These are phyloP conservation scores for Trichomonas tenax DNA, from an alignment of 208 protist genomes.

Conservation along the genomic window DNA sequence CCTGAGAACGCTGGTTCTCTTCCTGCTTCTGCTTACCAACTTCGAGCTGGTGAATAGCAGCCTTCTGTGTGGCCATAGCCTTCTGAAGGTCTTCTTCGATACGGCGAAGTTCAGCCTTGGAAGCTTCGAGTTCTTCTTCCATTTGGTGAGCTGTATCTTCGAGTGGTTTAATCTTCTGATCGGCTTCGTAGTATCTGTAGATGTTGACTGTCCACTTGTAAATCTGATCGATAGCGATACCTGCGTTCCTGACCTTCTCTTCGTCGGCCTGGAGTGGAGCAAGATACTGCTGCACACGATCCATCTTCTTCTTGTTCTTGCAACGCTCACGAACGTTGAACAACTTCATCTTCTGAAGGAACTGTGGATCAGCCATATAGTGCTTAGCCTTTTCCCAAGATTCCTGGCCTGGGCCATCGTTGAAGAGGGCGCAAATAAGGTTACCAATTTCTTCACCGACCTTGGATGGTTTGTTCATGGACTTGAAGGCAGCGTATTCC, in stretches of 20 bases:
- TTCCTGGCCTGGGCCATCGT: slow-evolving; percentile 29
- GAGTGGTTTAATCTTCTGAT: slow-evolving; percentile 86
- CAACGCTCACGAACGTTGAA: not conserved
- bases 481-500: slow-evolving; percentile 83
- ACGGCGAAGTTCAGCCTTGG: slow-evolving; percentile 69
- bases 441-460: slow-evolving; percentile 40
- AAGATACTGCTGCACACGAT: slow-evolving; percentile 58
- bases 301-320: slow-evolving; percentile 42
- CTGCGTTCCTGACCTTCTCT: slow-evolving; percentile 59
- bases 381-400: slow-evolving; percentile 41
- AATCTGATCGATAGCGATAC: slow-evolving; percentile 63
- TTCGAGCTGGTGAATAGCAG: slow-evolving; percentile 55
- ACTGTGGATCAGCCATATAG: slow-evolving; percentile 52
- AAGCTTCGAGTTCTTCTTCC: slow-evolving; percentile 65
- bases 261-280: slow-evolving; percentile 54
- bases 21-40: slow-evolving; percentile 65
- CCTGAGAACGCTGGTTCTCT: slow-evolving; percentile 67
- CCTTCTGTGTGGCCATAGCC: slow-evolving; percentile 57
- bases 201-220: slow-evolving; percentile 90
- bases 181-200: slow-evolving; percentile 83
- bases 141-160: slow-evolving; percentile 68
- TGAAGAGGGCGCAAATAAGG: not conserved
- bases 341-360: slow-evolving; percentile 37
- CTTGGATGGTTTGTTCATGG: slow-evolving; percentile 76
- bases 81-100: slow-evolving; percentile 66